phyloP scores from a whole-genome alignment of 2,329 filamentous ascomycete species.

The Colletotrichum brevisporum region DNA sequence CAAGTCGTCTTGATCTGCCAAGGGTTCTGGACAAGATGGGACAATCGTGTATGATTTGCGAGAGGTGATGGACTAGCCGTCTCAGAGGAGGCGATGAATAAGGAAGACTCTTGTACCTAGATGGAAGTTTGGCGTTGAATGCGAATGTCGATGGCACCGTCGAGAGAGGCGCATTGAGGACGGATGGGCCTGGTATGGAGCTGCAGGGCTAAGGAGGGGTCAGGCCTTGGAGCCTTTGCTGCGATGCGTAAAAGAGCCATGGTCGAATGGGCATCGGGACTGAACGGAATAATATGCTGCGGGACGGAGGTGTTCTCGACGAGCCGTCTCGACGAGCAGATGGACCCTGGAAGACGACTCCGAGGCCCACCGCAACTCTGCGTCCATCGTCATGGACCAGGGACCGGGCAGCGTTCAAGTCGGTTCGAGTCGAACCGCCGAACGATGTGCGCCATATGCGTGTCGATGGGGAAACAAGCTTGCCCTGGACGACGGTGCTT shows the following conservation, averaged over 20 bases:
- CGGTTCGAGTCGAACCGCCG: background rate
- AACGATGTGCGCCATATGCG: constrained; percentile 11
- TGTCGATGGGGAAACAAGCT: constrained; percentile 2
- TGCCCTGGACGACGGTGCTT: background rate
- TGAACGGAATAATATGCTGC: background rate
- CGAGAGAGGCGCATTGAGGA: background rate
- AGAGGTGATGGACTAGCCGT: constrained; percentile 32
- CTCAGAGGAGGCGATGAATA: constrained; percentile 14
- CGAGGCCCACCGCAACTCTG: background rate
- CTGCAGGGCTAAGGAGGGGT: too few species aligned
- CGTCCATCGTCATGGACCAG: constrained; percentile 10
- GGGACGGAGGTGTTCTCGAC: constrained; percentile 1
- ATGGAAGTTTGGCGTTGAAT: background rate
- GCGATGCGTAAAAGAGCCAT: background rate
- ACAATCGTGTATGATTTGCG: constrained; percentile 32
- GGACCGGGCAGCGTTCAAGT: constrained; percentile 6
- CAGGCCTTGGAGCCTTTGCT: too few species aligned
- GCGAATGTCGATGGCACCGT: background rate
- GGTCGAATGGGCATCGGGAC: background rate
- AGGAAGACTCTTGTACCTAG: too few species aligned
- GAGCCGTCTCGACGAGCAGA: constrained; percentile 1
- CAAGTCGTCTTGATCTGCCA: constrained; percentile 20
- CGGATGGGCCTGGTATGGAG: too few species aligned
- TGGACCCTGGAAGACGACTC: background rate
- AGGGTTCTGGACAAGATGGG: constrained; percentile 21